A percentile compares a stretch with the other conserved stretches of the same genome.
Conservation (phyloP, 1,139 yeast species). For the Nematodospora anomalae region DNA sequence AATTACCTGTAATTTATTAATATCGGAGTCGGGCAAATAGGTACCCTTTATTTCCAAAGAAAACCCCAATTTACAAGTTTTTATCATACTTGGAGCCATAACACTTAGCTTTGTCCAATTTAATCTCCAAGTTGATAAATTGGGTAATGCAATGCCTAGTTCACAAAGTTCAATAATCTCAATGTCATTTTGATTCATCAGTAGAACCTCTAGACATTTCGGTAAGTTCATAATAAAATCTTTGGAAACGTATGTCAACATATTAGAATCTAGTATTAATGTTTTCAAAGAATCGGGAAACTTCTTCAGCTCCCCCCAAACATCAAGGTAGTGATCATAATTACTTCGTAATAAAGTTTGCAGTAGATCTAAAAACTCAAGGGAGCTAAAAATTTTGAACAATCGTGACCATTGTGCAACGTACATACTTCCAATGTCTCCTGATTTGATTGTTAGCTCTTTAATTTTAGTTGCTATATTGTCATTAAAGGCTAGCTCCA, state of each 20-base stretch:
- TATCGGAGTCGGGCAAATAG: constrained; percentile 9
- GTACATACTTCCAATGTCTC: constrained; percentile 41
- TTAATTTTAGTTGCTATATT: constrained; percentile 21
- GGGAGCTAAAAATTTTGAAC: constrained; percentile 25
- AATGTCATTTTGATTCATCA: constrained; percentile 16
- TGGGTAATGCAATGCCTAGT: constrained; percentile 18
- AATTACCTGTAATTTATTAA: constrained; percentile 8
- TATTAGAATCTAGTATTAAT: constrained; percentile 30
- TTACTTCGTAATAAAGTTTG: constrained; percentile 27
- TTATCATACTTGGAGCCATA: constrained; percentile 17
- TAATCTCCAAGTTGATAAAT: constrained; percentile 17
- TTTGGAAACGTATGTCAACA: constrained; percentile 22
- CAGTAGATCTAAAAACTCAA: constrained; percentile 26
- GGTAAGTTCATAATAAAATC: constrained; percentile 31
- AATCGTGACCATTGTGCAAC: constrained; percentile 36
- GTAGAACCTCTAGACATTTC: constrained; percentile 23
- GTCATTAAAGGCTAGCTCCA: constrained; percentile 12
- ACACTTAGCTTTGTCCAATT: constrained; percentile 17
- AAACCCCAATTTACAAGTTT: constrained; percentile 12
- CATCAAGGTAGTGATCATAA: constrained; percentile 20
- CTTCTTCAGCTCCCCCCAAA: constrained; percentile 23
- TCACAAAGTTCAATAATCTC: constrained; percentile 14
- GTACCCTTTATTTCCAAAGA: constrained; percentile 11
- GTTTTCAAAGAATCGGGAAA: constrained; percentile 30
- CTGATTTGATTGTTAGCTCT: constrained; percentile 27